Conservation (phyloP, 768 basidiomycete species). For the Boletus tomentosulus region DNA sequence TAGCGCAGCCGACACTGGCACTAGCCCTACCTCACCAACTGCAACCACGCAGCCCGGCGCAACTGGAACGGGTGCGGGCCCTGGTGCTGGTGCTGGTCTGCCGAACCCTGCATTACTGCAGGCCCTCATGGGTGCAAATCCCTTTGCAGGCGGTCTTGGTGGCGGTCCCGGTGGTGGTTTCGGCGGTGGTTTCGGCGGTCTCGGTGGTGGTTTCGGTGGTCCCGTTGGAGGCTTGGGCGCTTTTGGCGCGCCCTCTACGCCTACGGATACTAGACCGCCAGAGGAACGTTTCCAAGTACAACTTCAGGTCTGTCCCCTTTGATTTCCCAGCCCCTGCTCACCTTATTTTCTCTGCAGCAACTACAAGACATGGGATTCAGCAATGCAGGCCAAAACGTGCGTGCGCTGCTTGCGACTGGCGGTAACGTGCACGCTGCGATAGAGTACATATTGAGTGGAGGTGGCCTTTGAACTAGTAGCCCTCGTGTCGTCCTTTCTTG, state of each 20-base stretch:
- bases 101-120: conserved; percentile 45
- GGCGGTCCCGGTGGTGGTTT: conserved; percentile 23
- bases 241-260: conserved; percentile 31
- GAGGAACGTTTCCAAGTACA: conserved; percentile 93
- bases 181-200: conserved; percentile 20
- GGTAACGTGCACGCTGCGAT: conserved; percentile 91
- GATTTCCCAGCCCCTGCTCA: background rate
- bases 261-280: conserved; percentile 68
- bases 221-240: conserved; percentile 23
- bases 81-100: conserved; percentile 9
- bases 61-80: conserved; percentile 21
- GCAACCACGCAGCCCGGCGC: conserved; percentile 16
- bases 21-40: conserved; percentile 22
- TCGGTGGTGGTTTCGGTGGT: conserved; percentile 25
- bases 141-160: conserved; percentile 4
- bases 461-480: conserved; percentile 38
- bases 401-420: conserved; percentile 87
- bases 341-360: conserved; percentile 52
- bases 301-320: conserved; percentile 49
- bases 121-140: conserved; percentile 9
- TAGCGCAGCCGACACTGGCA: conserved; percentile 4
- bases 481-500: background rate
- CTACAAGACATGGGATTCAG: conserved; percentile 93
- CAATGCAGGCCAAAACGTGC: conserved; percentile 84
- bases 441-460: conserved; percentile 85